Evolutionary conservation across 2,329 filamentous ascomycete species (phyloP).

Genomic region (Neonectria coccinea): DNA sequence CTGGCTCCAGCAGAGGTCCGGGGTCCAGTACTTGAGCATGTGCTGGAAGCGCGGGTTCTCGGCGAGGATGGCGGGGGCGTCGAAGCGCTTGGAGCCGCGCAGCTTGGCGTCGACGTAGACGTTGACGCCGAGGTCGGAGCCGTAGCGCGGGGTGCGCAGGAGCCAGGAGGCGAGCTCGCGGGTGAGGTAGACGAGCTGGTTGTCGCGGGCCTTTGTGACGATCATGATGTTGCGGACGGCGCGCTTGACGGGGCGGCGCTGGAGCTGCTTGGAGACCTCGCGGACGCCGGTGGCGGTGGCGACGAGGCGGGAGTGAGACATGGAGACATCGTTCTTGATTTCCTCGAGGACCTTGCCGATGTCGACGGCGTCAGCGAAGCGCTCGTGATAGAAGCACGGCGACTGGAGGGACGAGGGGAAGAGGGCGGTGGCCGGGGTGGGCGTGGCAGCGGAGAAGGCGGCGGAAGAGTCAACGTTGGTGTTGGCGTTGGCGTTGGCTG

Average conservation of each 20-base stretch:
- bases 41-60: slow-evolving; percentile 80
- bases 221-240: slow-evolving; percentile 97
- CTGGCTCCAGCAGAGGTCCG: slow-evolving; percentile 91
- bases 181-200: slow-evolving; percentile 89
- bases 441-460: slow-evolving; percentile 19
- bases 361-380: slow-evolving; percentile 96
- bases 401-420: slow-evolving; percentile 74
- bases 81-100: slow-evolving; percentile 87
- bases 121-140: slow-evolving; percentile 89
- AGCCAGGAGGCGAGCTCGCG: slow-evolving; percentile 90
- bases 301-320: slow-evolving; percentile 93
- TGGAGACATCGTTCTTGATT: slow-evolving; percentile 86
- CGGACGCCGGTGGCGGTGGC: slow-evolving; percentile 95
- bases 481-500: slow-evolving; percentile 9
- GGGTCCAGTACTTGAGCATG: slow-evolving; percentile 96
- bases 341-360: slow-evolving; percentile 95
- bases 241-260: slow-evolving; percentile 89
- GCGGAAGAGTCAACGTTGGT: slow-evolving; percentile 11
- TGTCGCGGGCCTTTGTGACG: slow-evolving; percentile 96
- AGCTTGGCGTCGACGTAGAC: slow-evolving; percentile 99
- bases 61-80: slow-evolving; percentile 76
- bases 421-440: slow-evolving; percentile 32
- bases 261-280: slow-evolving; percentile 95
- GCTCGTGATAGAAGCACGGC: slow-evolving; percentile 97
- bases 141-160: slow-evolving; percentile 88